Evolutionary conservation across 345 rosid genomes (phyloP), one percentile per base, ranked within the genome.

Genomic region (Euphorbia pulcherrima): DNA sequence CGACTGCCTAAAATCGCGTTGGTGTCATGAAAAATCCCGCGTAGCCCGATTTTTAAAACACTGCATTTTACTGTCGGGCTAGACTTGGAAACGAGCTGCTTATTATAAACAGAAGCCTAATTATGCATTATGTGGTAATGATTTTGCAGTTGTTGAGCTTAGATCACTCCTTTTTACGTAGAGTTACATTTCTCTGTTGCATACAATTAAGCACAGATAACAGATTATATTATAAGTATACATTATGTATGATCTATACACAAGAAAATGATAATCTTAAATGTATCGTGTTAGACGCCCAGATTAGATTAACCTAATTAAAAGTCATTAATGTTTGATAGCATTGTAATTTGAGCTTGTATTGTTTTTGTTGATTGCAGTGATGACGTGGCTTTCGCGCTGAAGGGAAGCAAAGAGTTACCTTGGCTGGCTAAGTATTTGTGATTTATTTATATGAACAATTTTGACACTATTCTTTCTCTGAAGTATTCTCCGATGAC

Each of bases 381-480:
- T 77, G 98, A 92, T 71, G 98, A 93, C 60, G 92, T 90, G 66
- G 83, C 90, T 62, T 93, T 93, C 77, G 97, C 97, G 6, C 82
- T 93, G 75, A 90, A 93, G 79, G 92, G 85, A 73, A 70, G 82
- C 81, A 81, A 77, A 77, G 96, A 89, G 57, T 74, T 93, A 26
- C 88, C 97, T 20, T 93, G 98, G 98, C 70, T 89, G 66, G 84
- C 87, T 59, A 90, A 83, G 79, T 90, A 86, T 74, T 77, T 93
- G 72, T 93, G 76, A 91, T 65, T 27, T 52, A 33, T 69, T 72
- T 68, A 58, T 68, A 46, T 67, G 65, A 37, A 74, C 78, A 74
- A n/a, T 77, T 77, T 80, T 71, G 78, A 65, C 60, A 59, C 55
- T 33, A 39, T 40, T 58, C 26, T 67, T 53, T 44, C 17, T 44